A percentile compares a stretch with the other conserved stretches of the same genome.
phyloP scores from a whole-genome alignment of 2,329 filamentous ascomycete genomes.

The Xylariaceae sp. region DNA sequence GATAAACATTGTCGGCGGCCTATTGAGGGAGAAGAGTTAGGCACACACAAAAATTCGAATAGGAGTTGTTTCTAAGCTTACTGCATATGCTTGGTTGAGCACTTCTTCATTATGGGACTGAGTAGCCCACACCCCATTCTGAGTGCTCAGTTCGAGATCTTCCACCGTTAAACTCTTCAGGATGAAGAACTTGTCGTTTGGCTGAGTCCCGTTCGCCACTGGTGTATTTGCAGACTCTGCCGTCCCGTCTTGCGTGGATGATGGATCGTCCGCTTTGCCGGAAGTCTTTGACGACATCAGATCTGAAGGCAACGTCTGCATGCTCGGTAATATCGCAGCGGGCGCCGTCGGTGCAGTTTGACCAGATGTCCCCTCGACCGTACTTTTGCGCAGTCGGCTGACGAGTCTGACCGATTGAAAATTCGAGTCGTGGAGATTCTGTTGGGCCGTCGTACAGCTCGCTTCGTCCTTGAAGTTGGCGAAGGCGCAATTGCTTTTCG shows the following conservation, averaged over 20 bases:
- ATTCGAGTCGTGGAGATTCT: conserved; percentile 81
- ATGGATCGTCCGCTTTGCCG: conserved; percentile 13
- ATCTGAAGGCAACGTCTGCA: conserved; percentile 20
- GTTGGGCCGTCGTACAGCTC: conserved; percentile 70
- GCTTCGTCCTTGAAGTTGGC: conserved; percentile 85
- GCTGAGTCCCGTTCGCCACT: conserved; percentile 22
- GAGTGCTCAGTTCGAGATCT: conserved; percentile 83
- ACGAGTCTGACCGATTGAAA: conserved; percentile 84
- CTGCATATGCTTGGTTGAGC: conserved; percentile 78
- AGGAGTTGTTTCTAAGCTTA: conserved; percentile 33
- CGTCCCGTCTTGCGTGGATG: conserved; percentile 16
- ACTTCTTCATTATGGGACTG: conserved; percentile 87
- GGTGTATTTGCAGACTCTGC: conserved; percentile 16
- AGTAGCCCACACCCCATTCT: conserved; percentile 86
- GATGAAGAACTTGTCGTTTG: conserved; percentile 77
- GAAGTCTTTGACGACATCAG: conserved; percentile 14
- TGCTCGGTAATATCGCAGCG: conserved; percentile 36
- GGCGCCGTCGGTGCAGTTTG: conserved; percentile 52
- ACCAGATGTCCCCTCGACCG: conserved; percentile 37
- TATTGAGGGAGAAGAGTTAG: conserved; percentile 34
- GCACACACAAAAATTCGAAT: neutral
- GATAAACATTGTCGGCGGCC: conserved; percentile 76
- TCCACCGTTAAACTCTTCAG: conserved; percentile 89
- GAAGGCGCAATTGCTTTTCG: conserved; percentile 96
- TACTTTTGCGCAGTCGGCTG: conserved; percentile 66